A percentile compares a stretch with the other conserved stretches of the same genome.
These are phyloP conservation scores for Pterocarpus macrocarpus DNA, from an alignment of 306 rosid species.

Conservation along the genomic window DNA sequence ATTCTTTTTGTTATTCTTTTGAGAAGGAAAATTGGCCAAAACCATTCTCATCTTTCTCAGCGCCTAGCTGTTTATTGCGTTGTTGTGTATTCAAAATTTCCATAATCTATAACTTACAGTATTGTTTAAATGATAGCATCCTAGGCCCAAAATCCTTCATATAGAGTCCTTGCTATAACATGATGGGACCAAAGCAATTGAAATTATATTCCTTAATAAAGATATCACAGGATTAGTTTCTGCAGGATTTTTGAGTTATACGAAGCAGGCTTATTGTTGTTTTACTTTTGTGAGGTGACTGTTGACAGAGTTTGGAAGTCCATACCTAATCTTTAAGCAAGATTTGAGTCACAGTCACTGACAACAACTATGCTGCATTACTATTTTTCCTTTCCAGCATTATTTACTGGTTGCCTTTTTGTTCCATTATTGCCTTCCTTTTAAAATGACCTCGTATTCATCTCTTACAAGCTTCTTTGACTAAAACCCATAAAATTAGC, in stretches of 20 bases:
- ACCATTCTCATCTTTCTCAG: too few species aligned
- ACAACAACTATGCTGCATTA: neutral
- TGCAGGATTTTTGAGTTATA: constrained; percentile 28
- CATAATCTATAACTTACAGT: neutral
- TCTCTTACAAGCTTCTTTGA: too few species aligned
- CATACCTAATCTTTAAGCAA: constrained; percentile 37
- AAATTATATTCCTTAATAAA: neutral
- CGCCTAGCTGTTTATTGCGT: neutral
- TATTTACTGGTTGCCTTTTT: neutral
- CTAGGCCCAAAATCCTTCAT: neutral
- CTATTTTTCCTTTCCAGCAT: constrained; percentile 19
- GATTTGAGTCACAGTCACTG: constrained; percentile 9
- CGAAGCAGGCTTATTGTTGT: constrained; percentile 22
- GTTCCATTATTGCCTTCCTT: neutral
- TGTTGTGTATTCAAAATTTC: neutral
- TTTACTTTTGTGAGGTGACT: constrained; percentile 8
- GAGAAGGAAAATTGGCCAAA: too few species aligned
- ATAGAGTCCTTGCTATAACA: neutral
- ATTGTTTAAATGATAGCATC: constrained; percentile 15
- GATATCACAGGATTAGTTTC: constrained; percentile 14
- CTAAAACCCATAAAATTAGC: too few species aligned
- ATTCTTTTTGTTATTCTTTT: too few species aligned
- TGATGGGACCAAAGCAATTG: constrained; percentile 1
- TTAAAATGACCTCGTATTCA: neutral
- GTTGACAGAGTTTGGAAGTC: constrained; percentile 17